phyloP scores from a whole-genome alignment of 2,329 filamentous ascomycete genomes.

The Alternaria brassicae region DNA sequence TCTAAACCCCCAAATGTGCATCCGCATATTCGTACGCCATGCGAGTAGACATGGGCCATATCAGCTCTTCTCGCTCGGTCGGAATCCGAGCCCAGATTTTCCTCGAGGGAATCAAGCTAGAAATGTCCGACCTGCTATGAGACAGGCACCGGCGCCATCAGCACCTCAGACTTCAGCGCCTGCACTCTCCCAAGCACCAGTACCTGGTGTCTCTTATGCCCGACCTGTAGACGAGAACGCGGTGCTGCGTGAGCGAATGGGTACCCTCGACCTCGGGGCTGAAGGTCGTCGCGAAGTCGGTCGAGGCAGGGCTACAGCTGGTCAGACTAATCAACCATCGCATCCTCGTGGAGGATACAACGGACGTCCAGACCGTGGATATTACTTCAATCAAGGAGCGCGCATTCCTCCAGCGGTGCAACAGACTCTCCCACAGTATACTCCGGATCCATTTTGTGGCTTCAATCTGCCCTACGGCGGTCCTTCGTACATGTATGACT shows the following conservation, averaged over 20 bases:
- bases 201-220: neutral
- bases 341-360: neutral
- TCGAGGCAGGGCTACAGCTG: neutral
- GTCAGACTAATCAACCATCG: neutral
- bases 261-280: neutral
- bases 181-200: too few species aligned
- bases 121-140: too few species aligned
- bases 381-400: neutral
- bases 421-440: neutral
- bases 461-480: neutral
- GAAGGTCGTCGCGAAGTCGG: neutral
- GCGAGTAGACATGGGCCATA: conserved; percentile 8
- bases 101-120: neutral
- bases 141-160: neutral
- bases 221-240: neutral
- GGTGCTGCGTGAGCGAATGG: neutral
- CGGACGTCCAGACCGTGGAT: neutral
- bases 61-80: conserved; percentile 10
- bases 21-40: conserved; percentile 17
- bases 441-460: neutral
- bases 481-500: neutral
- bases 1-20: neutral
- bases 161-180: neutral
- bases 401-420: neutral
- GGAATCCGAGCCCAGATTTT: conserved; percentile 3